Evolutionary conservation across 345 rosid species (phyloP), one percentile per base, ranked within the genome.

Genomic region (Carallia brachiata): DNA sequence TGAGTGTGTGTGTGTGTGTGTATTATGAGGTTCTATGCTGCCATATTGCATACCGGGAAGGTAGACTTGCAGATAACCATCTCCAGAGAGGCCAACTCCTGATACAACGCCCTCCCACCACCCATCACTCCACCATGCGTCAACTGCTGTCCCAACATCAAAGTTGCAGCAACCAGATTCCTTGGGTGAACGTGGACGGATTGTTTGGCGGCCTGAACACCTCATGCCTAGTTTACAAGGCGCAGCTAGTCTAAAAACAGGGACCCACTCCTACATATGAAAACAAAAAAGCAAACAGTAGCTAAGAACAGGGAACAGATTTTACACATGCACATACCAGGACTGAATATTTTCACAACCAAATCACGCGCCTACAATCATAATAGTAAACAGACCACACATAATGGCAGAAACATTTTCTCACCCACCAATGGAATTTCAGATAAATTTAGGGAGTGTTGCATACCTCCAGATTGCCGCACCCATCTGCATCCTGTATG

Each of bases 101-200:
- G 78, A 78, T 28, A 90, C 83, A 77, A 90, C 86, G 52, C 94
- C 99, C 83, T 92, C 99, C 97, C 97, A 95, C 99, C 98, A 95
- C 66, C 99, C 97, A 86, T 95, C 99, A 63, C 92, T 90, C 99
- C 99, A 94, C 97, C 99, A 90, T 48, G 92, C 96, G 86, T 95
- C 99, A 68, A 95, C 92, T 56, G 97, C 86, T 63, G 75, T 59
- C 63, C 96, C 95, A 52, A 90, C 56, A 61, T 67, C 77, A 65
- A 74, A 70, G 17, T 44, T 44, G 50, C 50, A 67, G 80, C 67
- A 67, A 66, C 57, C 75, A 55, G 54, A 37, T 79, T 67, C 75
- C 62, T 75, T 71, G 53, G 81, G 80, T 66, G 92, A 90, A 39
- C 75, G 58, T 30, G 98, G 97, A 63, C 96, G 88, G 69, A 90